Conservation (phyloP, 2,329 filamentous ascomycete genomes). For the Apiospora arundinis region DNA sequence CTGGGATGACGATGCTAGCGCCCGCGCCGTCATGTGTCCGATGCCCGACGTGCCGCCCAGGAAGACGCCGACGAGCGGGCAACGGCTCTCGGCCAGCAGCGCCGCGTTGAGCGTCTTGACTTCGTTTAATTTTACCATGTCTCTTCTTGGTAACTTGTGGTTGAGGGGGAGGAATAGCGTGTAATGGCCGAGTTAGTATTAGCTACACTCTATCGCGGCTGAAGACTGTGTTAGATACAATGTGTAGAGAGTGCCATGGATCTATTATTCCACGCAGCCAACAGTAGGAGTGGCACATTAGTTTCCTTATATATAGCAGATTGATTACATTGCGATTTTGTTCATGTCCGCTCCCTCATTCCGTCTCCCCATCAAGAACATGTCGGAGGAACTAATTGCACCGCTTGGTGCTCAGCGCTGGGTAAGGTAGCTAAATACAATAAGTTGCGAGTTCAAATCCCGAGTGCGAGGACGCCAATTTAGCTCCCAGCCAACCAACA, state of each 20-base stretch:
- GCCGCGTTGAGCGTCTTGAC: neutral
- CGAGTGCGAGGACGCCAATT: neutral
- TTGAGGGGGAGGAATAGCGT: neutral
- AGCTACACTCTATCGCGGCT: too few species aligned
- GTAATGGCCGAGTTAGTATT: neutral
- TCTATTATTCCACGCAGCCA: neutral
- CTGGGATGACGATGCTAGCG: neutral
- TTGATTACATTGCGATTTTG: neutral
- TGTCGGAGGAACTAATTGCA: neutral
- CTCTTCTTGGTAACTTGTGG: neutral
- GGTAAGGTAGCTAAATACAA: neutral
- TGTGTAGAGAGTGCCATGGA: neutral
- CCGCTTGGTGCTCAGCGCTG: neutral
- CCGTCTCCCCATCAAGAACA: neutral
- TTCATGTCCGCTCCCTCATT: neutral
- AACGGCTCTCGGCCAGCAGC: neutral
- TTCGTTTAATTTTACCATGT: neutral
- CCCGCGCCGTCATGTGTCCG: constrained; percentile 19
- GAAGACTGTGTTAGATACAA: neutral
- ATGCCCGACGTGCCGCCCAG: constrained; percentile 23
- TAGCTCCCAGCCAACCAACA: neutral
- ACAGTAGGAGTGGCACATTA: neutral
- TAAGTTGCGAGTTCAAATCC: neutral
- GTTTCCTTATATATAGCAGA: neutral
- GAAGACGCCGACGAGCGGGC: constrained; percentile 21